Evolutionary conservation across 495 filamentous ascomycete species (phyloP), one percentile per base, ranked within the genome.

Genomic region (Talaromyces trachyspermus): DNA sequence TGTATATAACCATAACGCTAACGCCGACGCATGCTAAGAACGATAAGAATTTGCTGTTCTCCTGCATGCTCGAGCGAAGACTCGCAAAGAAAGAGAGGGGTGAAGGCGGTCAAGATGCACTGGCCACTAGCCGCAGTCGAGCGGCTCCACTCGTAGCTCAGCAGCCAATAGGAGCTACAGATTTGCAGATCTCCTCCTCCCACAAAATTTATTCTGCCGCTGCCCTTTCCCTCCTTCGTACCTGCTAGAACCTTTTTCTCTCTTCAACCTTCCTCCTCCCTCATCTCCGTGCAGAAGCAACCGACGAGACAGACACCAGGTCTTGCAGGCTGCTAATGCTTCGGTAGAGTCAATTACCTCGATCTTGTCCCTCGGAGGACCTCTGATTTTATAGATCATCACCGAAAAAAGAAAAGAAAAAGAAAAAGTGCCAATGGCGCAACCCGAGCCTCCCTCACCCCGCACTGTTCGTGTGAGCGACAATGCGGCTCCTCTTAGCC

Each of bases 241-340:
- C 39, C 20, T 42, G 23, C 39, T 30, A 30, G 12, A 30, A 30
- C 6, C 27, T 30, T 42, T 42, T 15, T 17, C 24, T 17, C 55
- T 50, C 47, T 53, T 54, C 43, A 49, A 52, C 42, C 56, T 49
- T 46, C 54, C 49, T 53, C 51, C 51, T 40, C 48, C 42, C 17
- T 40, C 50, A 25, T 44, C 22, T 35, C 48, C 46, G 27, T 47
- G 52, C 45, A 33, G 37, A 26, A 38, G 32, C 9, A 36, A 18
- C 32, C 41, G 35, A 19, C 26, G 36, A 26, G 29, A 46, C 32
- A 35, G 39, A 25, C 10, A 12, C 23, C 26, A 25, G 22, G 49
- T 59, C 49, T 54, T 60, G 48, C 49, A 66, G 59, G 64, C 59
- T 56, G 58, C 61, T 63, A 55, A 71, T 72, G 69, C 62, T 69